Percentiles rank a stretch among this genome's conserved stretches.
phyloP scores from a whole-genome alignment of 306 rosid species.

The Alnus glutinosa region DNA sequence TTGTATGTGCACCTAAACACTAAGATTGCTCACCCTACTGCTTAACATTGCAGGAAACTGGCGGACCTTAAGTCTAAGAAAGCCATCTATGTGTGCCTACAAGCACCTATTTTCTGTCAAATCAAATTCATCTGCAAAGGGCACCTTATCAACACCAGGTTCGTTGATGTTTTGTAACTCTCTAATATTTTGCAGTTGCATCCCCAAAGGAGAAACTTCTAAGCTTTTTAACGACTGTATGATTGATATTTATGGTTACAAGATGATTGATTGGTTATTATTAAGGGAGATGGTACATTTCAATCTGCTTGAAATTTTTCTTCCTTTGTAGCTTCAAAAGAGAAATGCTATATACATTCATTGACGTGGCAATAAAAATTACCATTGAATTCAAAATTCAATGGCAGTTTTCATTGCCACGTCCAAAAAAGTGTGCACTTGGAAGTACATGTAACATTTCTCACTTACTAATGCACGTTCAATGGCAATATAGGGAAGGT shows the following conservation, averaged over 20 bases:
- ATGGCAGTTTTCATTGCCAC: too few species aligned
- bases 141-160: conserved; percentile 68
- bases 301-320: conserved; percentile 9
- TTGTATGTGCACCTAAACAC: conserved; percentile 9
- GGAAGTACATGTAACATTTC: too few species aligned
- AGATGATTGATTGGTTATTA: conserved; percentile 21
- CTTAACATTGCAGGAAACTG: conserved; percentile 68
- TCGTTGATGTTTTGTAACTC: conserved; percentile 13
- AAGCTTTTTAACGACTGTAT: conserved; percentile 7
- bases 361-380: too few species aligned
- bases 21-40: conserved; percentile 6
- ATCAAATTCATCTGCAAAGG: conserved; percentile 83
- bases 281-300: conserved; percentile 1
- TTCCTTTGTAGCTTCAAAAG: not conserved
- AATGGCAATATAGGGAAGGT: conserved; percentile 38
- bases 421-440: too few species aligned
- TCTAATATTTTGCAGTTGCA: not conserved
- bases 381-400: too few species aligned
- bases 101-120: conserved; percentile 68
- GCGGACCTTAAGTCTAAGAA: conserved; percentile 67
- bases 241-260: conserved; percentile 6
- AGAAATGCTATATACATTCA: too few species aligned
- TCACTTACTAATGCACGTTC: conserved; percentile 32
- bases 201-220: conserved; percentile 3
- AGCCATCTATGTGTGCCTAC: conserved; percentile 64